Conservation (phyloP, 192 early-diverging fungal species). For the Backusella australiensis region DNA sequence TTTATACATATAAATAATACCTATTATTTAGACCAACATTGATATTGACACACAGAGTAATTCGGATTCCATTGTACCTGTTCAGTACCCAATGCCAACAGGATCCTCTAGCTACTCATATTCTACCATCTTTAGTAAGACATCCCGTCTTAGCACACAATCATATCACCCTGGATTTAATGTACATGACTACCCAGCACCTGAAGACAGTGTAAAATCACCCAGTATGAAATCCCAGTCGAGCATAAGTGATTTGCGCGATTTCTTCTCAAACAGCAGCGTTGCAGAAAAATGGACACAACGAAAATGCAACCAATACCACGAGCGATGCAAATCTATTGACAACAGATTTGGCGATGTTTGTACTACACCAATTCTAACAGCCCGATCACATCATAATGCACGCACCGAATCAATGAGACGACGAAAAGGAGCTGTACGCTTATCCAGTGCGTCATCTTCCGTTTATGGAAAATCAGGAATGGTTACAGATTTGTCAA, state of each 20-base stretch:
- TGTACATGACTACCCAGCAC: not conserved
- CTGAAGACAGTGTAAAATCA: not conserved
- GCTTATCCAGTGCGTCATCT: not conserved
- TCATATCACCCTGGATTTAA: conserved; percentile 3
- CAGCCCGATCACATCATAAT: conserved; percentile 18
- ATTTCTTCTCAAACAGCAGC: conserved; percentile 14
- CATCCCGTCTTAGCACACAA: not conserved
- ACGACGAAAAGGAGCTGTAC: not conserved
- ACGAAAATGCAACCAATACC: conserved; percentile 24
- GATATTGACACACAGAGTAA: not conserved
- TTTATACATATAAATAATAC: not conserved
- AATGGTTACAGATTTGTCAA: not conserved
- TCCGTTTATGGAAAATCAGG: not conserved
- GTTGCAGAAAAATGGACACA: conserved; percentile 27
- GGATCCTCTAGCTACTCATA: not conserved
- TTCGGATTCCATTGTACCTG: not conserved
- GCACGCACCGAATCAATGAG: not conserved
- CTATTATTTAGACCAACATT: not conserved
- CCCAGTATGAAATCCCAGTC: conserved; percentile 4
- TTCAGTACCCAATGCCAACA: not conserved
- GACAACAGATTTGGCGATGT: conserved; percentile 33
- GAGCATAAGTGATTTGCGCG: conserved; percentile 20
- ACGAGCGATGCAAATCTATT: conserved; percentile 14
- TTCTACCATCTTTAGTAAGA: not conserved
- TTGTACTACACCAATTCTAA: conserved; percentile 30